Base-by-base conservation (phyloP, 768 basidiomycete species). In the Boletus eberwhitei region DNA sequence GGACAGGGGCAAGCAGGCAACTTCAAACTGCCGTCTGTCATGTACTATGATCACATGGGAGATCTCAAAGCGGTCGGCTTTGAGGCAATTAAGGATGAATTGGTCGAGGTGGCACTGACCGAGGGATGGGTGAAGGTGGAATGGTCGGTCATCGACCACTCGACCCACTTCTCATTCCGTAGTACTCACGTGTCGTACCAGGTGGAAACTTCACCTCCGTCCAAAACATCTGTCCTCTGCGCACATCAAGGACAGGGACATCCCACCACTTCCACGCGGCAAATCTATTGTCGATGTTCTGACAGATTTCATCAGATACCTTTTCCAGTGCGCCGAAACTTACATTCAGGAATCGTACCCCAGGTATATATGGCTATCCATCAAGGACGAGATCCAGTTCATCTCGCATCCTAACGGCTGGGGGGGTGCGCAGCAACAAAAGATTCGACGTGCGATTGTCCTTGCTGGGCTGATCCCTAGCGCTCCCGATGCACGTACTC, bases 321-420 rank as follows among this genome's bases (percentile, higher is more conserved):
- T 84, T 0, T 75, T 73, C 47, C 41, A 66, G 4, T 80, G 79
- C 35, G 71, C 78, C 0, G 65, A 64, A 26, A 61, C 50, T 0
- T 83, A 78, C 48, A 81, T 84, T 32, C 57, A 63, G 16, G 77
- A 80, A 17, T 70, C 73, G 0, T 75, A 79, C 37, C 64, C 70
- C 0, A 41, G 41, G 1, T 80, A 81, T 3, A 60, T 80, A 1
- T 82, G 80, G 81, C 48, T 53, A 0, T 74, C 73, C 0, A 55
- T 82, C 17, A 67, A 76, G 52, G 54, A 70, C 17, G 60, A 53
- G 2, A 77, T 80, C 21, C 73, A 80, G 29, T 80, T 79, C 53
- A 70, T 86, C 2, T 72, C 77, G 0, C 83, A 85, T 59, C 84
- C 84, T 2, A 86, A 85, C 52, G 83, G 81, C 0, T 86, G 84